phyloP scores from a whole-genome alignment of 148 eudicot species.

The Rhododendron vialii region DNA sequence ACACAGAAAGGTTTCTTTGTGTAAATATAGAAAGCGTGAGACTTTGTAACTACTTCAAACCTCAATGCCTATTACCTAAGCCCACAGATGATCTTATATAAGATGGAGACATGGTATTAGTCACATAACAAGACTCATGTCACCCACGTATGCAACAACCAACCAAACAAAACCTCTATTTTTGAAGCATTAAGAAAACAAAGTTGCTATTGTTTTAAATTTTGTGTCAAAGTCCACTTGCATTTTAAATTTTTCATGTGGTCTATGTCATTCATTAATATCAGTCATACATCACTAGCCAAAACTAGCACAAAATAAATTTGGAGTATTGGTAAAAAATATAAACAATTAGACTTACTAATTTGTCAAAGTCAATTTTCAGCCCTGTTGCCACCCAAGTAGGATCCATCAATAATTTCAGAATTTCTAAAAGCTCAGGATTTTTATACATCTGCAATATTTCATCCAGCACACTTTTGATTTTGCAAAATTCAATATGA shows the following conservation, averaged over 20 bases:
- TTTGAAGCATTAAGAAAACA: not conserved
- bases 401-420: conserved; percentile 80
- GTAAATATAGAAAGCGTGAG: not conserved
- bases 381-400: conserved; percentile 92
- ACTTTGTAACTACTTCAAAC: not conserved
- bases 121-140: not conserved
- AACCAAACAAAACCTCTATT: not conserved
- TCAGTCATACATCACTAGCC: not conserved
- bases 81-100: not conserved
- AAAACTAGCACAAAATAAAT: not conserved
- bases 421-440: conserved; percentile 60
- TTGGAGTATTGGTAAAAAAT: not conserved
- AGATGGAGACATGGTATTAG: not conserved
- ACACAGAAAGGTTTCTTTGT: not conserved
- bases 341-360: conserved; percentile 46
- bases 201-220: not conserved
- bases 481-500: conserved; percentile 92
- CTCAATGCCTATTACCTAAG: not conserved
- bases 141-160: not conserved
- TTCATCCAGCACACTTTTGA: conserved; percentile 79
- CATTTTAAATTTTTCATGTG: not conserved
- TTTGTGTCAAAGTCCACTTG: not conserved
- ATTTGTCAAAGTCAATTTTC: conserved; percentile 64
- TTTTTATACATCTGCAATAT: conserved; percentile 54
- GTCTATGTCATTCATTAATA: not conserved